Evolutionary conservation across 139 green algal species (phyloP), one percentile per base, ranked within the genome.

Genomic region (Pseudopediastrum boryanum): DNA sequence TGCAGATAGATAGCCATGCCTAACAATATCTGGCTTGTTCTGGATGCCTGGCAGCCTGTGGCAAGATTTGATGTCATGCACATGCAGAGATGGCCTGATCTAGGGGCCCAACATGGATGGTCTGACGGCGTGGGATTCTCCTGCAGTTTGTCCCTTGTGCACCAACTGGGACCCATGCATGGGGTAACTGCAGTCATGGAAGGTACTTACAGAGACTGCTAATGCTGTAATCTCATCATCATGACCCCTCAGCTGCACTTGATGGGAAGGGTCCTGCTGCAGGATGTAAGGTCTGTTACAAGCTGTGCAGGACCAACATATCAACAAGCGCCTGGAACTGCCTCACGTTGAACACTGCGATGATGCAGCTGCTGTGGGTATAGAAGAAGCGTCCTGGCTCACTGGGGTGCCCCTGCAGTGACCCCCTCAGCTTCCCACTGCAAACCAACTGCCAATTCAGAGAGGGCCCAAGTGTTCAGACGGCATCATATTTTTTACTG

Each of bases 141-240:
- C n/a, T n/a, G n/a, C n/a, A n/a, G n/a, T n/a, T n/a, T n/a, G n/a
- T n/a, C n/a, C n/a, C n/a, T n/a, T n/a, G n/a, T n/a, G n/a, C n/a
- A n/a, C n/a, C n/a, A n/a, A n/a, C n/a, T n/a, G n/a, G n/a, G n/a
- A n/a, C n/a, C n/a, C n/a, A n/a, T n/a, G n/a, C n/a, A n/a, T n/a
- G n/a, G n/a, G n/a, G n/a, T n/a, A n/a, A n/a, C n/a, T n/a, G n/a
- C n/a, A n/a, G n/a, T n/a, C n/a, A n/a, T n/a, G n/a, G n/a, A n/a
- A n/a, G n/a, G n/a, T 13, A n/a, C 61, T 6, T n/a, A 69, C 61
- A 31, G 61, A 69, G 5, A 41, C 16, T 10, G 75, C 75, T 36
- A 82, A 76, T 0, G 75, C 64, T 48, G 75, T 76, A 21, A 82
- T 51, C 46, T 68, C 64, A 25, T 74, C 75, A 64, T 82, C 75